A percentile compares a stretch with the other conserved stretches of the same genome.
Conservation (phyloP, 345 rosid species). For the Salix suchowensis region DNA sequence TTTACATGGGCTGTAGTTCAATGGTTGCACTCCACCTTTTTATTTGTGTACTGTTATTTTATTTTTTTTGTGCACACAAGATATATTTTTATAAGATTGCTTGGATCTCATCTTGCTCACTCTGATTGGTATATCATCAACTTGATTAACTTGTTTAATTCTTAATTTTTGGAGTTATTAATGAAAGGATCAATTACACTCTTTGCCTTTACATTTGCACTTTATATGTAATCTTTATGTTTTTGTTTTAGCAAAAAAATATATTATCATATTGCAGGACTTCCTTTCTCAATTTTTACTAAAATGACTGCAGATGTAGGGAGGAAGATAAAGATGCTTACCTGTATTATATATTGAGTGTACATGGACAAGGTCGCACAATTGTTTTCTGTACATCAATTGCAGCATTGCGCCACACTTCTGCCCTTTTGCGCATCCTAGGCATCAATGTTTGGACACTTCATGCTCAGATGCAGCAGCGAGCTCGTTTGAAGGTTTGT, state of each 20-base stretch:
- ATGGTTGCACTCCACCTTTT: neutral
- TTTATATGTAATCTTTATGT: neutral
- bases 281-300: neutral
- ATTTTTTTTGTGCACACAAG: neutral
- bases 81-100: neutral
- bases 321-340: slow-evolving; percentile 91
- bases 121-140: neutral
- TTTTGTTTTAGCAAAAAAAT: neutral
- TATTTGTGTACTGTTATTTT: neutral
- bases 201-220: neutral
- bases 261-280: neutral
- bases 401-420: slow-evolving; percentile 85
- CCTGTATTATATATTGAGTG: slow-evolving; percentile 76
- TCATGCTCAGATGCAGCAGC: slow-evolving; percentile 93
- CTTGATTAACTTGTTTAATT: neutral
- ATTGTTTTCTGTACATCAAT: slow-evolving; percentile 95
- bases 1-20: neutral
- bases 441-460: slow-evolving; percentile 66
- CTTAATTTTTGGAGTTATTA: neutral
- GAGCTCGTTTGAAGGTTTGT: slow-evolving; percentile 85
- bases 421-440: slow-evolving; percentile 71
- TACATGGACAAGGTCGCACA: slow-evolving; percentile 90
- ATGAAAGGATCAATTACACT: neutral
- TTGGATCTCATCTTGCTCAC: neutral
- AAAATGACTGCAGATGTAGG: slow-evolving; percentile 52